Percentiles rank a stretch among this genome's conserved stretches.
These are phyloP conservation scores for Aspergillus alliaceus DNA, from an alignment of 2,329 filamentous ascomycete species.

Conservation along the genomic window DNA sequence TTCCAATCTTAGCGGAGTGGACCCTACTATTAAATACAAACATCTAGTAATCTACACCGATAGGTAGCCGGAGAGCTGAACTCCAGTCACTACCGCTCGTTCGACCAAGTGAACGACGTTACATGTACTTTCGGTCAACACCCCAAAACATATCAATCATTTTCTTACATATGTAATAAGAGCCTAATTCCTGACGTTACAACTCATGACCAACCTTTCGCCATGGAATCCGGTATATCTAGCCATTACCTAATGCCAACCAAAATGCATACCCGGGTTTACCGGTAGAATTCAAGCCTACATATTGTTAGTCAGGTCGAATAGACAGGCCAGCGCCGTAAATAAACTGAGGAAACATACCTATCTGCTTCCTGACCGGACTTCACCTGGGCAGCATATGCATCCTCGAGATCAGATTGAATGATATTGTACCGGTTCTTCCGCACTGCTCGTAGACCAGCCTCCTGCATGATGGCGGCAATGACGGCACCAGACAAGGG, in stretches of 20 bases:
- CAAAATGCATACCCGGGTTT: conserved; percentile 16
- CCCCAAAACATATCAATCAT: conserved; percentile 8
- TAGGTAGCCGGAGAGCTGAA: background rate
- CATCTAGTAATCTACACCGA: no score
- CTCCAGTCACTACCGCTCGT: background rate
- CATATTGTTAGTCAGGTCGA: conserved; percentile 48
- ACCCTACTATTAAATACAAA: no score
- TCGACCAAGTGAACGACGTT: background rate
- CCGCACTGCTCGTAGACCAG: conserved; percentile 85
- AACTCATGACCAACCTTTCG: conserved; percentile 25
- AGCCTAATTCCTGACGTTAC: conserved; percentile 30
- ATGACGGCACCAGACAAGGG: conserved; percentile 94
- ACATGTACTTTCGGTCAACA: background rate
- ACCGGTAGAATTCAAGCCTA: conserved; percentile 90
- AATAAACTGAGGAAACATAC: conserved; percentile 29
- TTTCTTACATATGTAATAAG: conserved; percentile 18
- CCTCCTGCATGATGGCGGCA: conserved; percentile 98
- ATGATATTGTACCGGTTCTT: conserved; percentile 99
- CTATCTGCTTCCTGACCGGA: conserved; percentile 68
- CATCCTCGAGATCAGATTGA: conserved; percentile 92
- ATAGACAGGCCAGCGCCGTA: conserved; percentile 7
- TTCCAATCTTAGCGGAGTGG: background rate
- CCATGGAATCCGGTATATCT: conserved; percentile 19
- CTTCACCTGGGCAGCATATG: conserved; percentile 96
- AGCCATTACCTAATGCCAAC: conserved; percentile 3